Base-by-base conservation (phyloP, 2,329 filamentous ascomycete genomes). In the Xylogone sp. region DNA sequence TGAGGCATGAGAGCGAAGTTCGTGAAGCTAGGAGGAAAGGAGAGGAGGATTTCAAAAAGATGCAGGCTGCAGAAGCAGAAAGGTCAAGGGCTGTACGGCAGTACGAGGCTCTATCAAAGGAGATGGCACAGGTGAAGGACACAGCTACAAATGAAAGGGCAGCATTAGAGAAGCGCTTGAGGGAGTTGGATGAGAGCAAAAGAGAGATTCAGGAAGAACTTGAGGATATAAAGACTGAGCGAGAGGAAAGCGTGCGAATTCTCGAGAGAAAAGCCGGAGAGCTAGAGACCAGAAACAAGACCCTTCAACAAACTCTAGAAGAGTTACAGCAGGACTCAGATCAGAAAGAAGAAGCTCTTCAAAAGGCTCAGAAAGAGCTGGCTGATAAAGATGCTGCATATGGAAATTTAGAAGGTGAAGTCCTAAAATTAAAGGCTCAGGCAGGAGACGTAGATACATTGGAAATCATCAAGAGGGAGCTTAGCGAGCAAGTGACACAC, bases 401-500 rank as follows among this genome's bases (percentile, higher is more conserved):
- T 42, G 90, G 86, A 0, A 74, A 82, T 12, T 71, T 97, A 9
- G 92, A 97, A 70, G 84, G 88, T 0, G 90, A 97, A 49, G 82
- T 97, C 8, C 71, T 97, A 49, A 81, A 86, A 27, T 73, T 96
- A 4, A 97, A 93, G 65, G 89, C 92, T 0, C 88, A 94, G 62
- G 88, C 88, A 2, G 90, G 88, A 9, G 93, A 97, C 66, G 83
- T 84, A 0, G 92, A 97, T 59, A 94, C 90, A 0, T 79, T 97
- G 63, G 82, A 79, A 4, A 83, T 97, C 29, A 88, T 99, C 60
- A 90, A 93, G 66, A 82, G 85, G 58, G 92, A 99, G 70, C 78
- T 99, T 3, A 86, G 88, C 0, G 92, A 97, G 57, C 94, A 97
- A 65, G 88, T 99, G 1, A 79, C 83, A n/a, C 91, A 97, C 64